Evolutionary conservation across 306 rosid species (phyloP).

Genomic region (Vigna radiata): DNA sequence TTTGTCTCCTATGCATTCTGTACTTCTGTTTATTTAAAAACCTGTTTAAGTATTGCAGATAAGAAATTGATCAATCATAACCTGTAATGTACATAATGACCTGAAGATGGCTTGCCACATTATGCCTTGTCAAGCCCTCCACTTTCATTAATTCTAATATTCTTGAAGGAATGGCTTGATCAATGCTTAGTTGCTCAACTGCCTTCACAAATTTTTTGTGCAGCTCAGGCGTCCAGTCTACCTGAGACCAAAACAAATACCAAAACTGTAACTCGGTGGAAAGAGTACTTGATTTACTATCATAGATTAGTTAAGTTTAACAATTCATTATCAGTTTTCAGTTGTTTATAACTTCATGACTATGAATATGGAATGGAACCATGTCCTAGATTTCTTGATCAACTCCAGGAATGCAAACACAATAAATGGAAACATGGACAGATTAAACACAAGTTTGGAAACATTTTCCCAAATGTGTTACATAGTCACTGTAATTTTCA

Average conservation of each 20-base stretch:
- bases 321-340: conserved; percentile 17
- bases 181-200: conserved; percentile 89
- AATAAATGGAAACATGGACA: conserved; percentile 20
- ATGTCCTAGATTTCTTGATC: conserved; percentile 21
- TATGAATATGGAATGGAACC: conserved; percentile 21
- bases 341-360: conserved; percentile 13
- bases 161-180: conserved; percentile 97
- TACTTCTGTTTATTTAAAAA: conserved; percentile 66
- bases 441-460: conserved; percentile 20
- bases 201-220: conserved; percentile 94
- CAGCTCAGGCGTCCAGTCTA: conserved; percentile 92
- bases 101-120: conserved; percentile 98
- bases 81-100: conserved; percentile 47
- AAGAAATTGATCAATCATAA: conserved; percentile 13
- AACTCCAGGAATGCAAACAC: conserved; percentile 22
- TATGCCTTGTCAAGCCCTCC: conserved; percentile 94
- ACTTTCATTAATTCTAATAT: conserved; percentile 88
- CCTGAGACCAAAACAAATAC: conserved; percentile 58
- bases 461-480: not conserved
- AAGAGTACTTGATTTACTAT: conserved; percentile 19
- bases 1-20: conserved; percentile 87
- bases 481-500: conserved; percentile 1
- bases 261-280: not conserved
- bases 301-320: conserved; percentile 17
- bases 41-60: not conserved